A percentile compares a stretch with the other conserved stretches of the same genome.
phyloP scores from a whole-genome alignment of 2,329 filamentous ascomycete species.

The Pestalotiopsis sp. region DNA sequence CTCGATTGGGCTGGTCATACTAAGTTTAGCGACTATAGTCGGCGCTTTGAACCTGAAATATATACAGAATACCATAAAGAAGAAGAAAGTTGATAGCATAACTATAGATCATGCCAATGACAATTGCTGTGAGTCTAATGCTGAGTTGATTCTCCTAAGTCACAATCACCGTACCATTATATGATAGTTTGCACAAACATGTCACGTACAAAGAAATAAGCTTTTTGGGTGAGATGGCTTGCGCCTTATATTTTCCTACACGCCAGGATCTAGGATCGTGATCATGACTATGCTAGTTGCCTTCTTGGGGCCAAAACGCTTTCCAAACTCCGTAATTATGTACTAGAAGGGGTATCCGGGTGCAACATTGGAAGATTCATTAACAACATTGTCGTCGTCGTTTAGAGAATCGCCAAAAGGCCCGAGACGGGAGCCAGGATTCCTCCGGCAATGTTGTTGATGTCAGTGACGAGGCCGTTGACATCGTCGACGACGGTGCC shows the following conservation, averaged over 20 bases:
- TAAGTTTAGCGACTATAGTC: too few species aligned
- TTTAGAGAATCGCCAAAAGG: conserved; percentile 16
- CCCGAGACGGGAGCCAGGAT: conserved; percentile 20
- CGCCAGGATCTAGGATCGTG: conserved; percentile 26
- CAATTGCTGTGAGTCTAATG: too few species aligned
- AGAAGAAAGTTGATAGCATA: too few species aligned
- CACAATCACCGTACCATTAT: too few species aligned
- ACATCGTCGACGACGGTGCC: conserved; percentile 22
- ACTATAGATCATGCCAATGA: too few species aligned
- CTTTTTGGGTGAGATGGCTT: conserved; percentile 13
- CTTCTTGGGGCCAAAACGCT: conserved; percentile 14
- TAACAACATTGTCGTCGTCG: neutral
- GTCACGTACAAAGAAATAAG: neutral
- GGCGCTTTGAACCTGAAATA: too few species aligned
- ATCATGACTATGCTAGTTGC: conserved; percentile 23
- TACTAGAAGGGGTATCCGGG: conserved; percentile 1
- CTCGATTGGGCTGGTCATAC: too few species aligned
- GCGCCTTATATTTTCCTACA: conserved; percentile 20
- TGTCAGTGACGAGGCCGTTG: conserved; percentile 19
- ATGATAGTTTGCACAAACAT: too few species aligned
- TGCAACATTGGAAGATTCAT: too few species aligned
- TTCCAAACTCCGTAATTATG: conserved; percentile 17
- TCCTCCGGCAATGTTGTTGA: conserved; percentile 18
- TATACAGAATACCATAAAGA: too few species aligned
- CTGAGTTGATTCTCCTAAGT: too few species aligned